Evolutionary conservation across 108 stramenopile species (phyloP).

Genomic region (Cyclotella sp.): DNA sequence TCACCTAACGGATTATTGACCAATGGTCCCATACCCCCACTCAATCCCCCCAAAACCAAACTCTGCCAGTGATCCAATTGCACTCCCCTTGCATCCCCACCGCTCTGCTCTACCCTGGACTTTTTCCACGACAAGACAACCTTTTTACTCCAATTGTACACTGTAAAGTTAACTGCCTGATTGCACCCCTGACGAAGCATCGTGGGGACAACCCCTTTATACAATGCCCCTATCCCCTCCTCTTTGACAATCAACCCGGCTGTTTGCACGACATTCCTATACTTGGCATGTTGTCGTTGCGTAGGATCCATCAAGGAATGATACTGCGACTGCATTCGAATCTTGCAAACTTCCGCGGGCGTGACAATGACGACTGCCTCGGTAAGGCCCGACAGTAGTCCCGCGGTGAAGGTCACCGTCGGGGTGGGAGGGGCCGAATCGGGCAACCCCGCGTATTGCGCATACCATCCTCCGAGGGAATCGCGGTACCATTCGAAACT

Average conservation of each 20-base stretch:
- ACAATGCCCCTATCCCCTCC: slow-evolving; percentile 93
- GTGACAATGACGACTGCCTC: slow-evolving; percentile 89
- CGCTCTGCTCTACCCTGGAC: slow-evolving; percentile 31
- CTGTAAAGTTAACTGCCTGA: slow-evolving; percentile 98
- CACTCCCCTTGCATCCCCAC: slow-evolving; percentile 21
- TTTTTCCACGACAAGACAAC: slow-evolving; percentile 45
- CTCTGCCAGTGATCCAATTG: slow-evolving; percentile 86
- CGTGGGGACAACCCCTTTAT: slow-evolving; percentile 95
- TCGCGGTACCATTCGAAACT: slow-evolving; percentile 87
- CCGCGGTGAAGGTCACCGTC: slow-evolving; percentile 83
- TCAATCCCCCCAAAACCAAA: slow-evolving; percentile 91
- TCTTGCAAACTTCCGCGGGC: slow-evolving; percentile 93
- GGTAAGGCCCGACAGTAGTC: slow-evolving; percentile 89
- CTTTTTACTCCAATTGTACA: slow-evolving; percentile 86
- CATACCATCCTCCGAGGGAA: slow-evolving; percentile 39
- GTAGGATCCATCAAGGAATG: slow-evolving; percentile 88
- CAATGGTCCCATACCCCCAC: slow-evolving; percentile 94
- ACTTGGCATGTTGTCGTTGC: slow-evolving; percentile 76
- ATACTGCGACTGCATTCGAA: slow-evolving; percentile 94
- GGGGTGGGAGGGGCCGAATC: slow-evolving; percentile 20
- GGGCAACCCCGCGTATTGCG: slow-evolving; percentile 5
- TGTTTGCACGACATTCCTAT: slow-evolving; percentile 94
- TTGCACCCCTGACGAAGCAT: slow-evolving; percentile 98
- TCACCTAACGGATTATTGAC: slow-evolving; percentile 91
- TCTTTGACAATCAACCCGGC: slow-evolving; percentile 86